Evolutionary conservation across 2,329 filamentous ascomycete species (phyloP).

Genomic region (Hymenoscyphus repandus): DNA sequence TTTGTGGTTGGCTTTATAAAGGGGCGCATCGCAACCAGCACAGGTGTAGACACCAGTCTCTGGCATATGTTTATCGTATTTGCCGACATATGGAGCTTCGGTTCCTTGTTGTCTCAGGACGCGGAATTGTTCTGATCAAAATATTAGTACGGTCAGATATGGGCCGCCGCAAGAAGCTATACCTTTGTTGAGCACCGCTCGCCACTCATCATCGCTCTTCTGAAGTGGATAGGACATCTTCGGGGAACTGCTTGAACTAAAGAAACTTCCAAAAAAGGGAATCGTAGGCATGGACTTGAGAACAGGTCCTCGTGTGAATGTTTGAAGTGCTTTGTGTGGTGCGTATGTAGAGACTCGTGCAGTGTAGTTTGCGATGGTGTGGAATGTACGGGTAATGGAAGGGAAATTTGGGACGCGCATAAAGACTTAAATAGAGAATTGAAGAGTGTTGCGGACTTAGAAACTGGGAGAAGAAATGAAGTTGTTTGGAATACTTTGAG

Average conservation of each 20-base stretch:
- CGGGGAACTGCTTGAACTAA: conserved; percentile 51
- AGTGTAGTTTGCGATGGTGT: conserved; percentile 42
- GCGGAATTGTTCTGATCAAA: conserved; percentile 78
- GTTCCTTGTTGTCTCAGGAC: conserved; percentile 90
- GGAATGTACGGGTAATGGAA: conserved; percentile 41
- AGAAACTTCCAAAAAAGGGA: conserved; percentile 73
- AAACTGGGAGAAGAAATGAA: conserved; percentile 1
- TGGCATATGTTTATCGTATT: conserved; percentile 83
- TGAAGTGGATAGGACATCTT: conserved; percentile 74
- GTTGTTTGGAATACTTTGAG: conserved; percentile 18
- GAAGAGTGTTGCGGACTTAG: neutral
- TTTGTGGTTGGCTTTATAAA: conserved; percentile 92
- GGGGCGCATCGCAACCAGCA: conserved; percentile 76
- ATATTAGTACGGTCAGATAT: conserved; percentile 30
- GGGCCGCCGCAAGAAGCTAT: conserved; percentile 24
- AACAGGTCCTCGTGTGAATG: conserved; percentile 33
- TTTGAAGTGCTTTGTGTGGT: conserved; percentile 30
- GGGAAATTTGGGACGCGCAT: conserved; percentile 48
- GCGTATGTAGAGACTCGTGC: conserved; percentile 18
- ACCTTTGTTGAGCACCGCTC: conserved; percentile 72
- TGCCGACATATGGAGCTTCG: conserved; percentile 72
- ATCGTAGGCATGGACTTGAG: conserved; percentile 68
- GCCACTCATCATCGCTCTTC: conserved; percentile 81
- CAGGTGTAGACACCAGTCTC: conserved; percentile 76
- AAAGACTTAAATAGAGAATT: conserved; percentile 25